Percentiles rank a stretch among this genome's conserved stretches.
Evolutionary conservation across 352 stramenopile genomes (phyloP).

Genomic region (Phytopythium delawarense): DNA sequence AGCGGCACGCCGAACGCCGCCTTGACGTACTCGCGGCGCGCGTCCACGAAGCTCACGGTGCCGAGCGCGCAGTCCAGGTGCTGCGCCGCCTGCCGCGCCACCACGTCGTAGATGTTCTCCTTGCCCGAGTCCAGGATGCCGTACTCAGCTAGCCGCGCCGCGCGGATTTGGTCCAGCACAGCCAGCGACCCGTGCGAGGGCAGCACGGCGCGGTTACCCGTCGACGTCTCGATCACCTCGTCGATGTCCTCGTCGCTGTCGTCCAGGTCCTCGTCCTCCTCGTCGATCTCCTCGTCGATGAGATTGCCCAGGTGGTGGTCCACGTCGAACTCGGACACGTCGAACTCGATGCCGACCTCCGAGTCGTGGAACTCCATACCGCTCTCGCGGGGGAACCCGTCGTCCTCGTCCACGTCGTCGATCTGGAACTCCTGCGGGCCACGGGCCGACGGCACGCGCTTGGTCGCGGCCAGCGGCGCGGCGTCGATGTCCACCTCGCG

Average conservation of each 20-base stretch:
- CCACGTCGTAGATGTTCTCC: conserved; percentile 47
- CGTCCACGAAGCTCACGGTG: conserved; percentile 64
- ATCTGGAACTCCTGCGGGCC: conserved; percentile 8
- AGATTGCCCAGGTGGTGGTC: conserved; percentile 30
- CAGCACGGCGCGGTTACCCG: conserved; percentile 12
- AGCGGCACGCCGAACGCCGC: conserved; percentile 35
- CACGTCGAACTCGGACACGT: conserved; percentile 36
- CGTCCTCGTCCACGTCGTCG: conserved; percentile 15
- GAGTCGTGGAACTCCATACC: conserved; percentile 40
- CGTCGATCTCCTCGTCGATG: conserved; percentile 23
- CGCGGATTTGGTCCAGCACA: conserved; percentile 31
- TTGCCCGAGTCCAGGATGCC: conserved; percentile 52
- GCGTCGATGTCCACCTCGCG: conserved; percentile 9
- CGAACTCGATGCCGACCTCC: conserved; percentile 34
- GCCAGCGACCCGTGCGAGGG: conserved; percentile 2
- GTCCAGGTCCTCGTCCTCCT: conserved; percentile 17
- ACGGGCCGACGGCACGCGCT: too few relatives aligned
- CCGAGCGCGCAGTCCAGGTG: conserved; percentile 42
- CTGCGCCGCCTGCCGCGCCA: conserved; percentile 54
- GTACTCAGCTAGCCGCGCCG: conserved; percentile 38
- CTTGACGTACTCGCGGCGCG: conserved; percentile 52
- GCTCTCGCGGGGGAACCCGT: conserved; percentile 8
- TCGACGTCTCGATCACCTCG: conserved; percentile 30
- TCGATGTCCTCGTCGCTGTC: conserved; percentile 36
- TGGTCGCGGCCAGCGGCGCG: neutral